Conservation (phyloP, 148 eudicot species). For the Camellia granthamiana region DNA sequence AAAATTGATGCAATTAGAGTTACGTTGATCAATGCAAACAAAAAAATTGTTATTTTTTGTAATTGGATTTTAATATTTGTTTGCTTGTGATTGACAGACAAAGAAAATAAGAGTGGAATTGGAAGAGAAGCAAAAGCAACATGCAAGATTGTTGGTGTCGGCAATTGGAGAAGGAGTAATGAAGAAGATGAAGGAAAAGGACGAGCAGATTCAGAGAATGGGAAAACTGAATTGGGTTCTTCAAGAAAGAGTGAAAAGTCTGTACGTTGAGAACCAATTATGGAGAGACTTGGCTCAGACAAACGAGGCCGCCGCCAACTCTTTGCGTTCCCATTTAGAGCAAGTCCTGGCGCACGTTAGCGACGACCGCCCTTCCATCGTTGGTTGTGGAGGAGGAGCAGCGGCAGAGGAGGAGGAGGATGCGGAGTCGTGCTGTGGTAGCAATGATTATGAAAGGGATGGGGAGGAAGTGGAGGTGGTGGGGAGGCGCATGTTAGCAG, state of each 20-base stretch:
- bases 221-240: constrained; percentile 26
- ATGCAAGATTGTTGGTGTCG: constrained; percentile 21
- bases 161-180: constrained; percentile 26
- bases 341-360: constrained; percentile 26
- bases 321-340: constrained; percentile 29
- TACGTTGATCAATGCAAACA: too few species aligned
- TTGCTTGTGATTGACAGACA: constrained; percentile 19
- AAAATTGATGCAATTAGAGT: too few species aligned
- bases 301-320: constrained; percentile 39
- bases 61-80: background rate
- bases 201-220: constrained; percentile 30
- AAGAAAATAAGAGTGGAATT: constrained; percentile 30
- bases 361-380: constrained; percentile 12
- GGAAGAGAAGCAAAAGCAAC: constrained; percentile 36
- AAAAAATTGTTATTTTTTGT: too few species aligned
- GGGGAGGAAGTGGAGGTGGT: constrained; percentile 7
- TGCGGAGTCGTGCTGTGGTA: constrained; percentile 36
- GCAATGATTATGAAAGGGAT: constrained; percentile 4
- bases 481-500: constrained; percentile 3
- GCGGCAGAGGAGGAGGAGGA: constrained; percentile 34
- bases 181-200: constrained; percentile 34
- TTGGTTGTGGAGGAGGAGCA: background rate
- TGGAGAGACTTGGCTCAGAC: constrained; percentile 34
- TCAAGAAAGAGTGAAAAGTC: constrained; percentile 27
- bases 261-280: constrained; percentile 26